Evolutionary conservation across 345 rosid genomes (phyloP), one percentile per base, ranked within the genome.

Genomic region (Sonneratia caseolaris): DNA sequence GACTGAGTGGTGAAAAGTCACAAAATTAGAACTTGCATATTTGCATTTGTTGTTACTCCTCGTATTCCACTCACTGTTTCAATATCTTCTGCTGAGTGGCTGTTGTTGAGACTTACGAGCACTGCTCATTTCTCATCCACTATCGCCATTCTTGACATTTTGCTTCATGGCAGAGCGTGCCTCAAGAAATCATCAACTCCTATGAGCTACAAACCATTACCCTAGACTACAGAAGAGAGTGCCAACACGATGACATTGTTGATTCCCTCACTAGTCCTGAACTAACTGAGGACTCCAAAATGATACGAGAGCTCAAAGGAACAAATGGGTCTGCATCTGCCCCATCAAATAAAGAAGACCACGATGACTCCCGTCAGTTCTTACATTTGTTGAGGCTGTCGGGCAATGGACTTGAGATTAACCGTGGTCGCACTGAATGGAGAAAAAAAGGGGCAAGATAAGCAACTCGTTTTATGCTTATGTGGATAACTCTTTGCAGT

Each of bases 211-310:
- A 90, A 76, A 83, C 87, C 0, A 89, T 95, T 73, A 95, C 96
- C 18, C 76, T 92, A 71, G 97, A 92, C 67, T 95, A 92, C 86
- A 81, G 97, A 75, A 80, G 92, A 68, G 99, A 95, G 78, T 92
- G 97, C 83, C 97, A 92, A 66, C 97, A 80, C 49, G 83, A 87
- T 22, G 94, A 95, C 74, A 68, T 86, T 7, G 97, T 94, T 5
- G 95, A 94, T 85, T 91, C 97, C 37, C 86, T 91, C 66, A 87
- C 91, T 21, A 83, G 91, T 65, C 69, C 74, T 24, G 91, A 89
- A 73, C 65, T 35, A n/a, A 13, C 64, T 1, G 76, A 40, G 43
- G 43, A 64, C 59, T 49, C 73, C 0, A 81, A 80, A 73, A 51
- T 70, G 19, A 75, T 77, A 71, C 53, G 77, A 10, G 79, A 71